A percentile compares a stretch with the other conserved stretches of the same genome.
phyloP scores from a whole-genome alignment of 1,284 basidiomycete genomes.

The Apiotrichum porosum region DNA sequence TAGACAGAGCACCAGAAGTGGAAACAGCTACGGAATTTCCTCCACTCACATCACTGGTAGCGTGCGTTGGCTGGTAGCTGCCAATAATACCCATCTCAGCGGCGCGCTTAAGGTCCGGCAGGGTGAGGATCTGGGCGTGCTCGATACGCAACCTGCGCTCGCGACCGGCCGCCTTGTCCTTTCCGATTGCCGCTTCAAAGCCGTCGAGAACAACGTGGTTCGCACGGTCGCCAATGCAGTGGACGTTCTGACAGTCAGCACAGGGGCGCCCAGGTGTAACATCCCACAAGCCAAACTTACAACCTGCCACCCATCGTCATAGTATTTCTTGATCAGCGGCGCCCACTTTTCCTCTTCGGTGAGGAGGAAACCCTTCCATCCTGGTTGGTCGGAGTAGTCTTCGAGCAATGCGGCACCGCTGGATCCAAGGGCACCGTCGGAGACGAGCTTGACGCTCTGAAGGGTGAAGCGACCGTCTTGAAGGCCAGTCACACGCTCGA shows the following conservation, averaged over 20 bases:
- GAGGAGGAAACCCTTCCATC: slow-evolving; percentile 65
- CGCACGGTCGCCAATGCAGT: slow-evolving; percentile 87
- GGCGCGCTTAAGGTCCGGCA: slow-evolving; percentile 62
- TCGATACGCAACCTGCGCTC: slow-evolving; percentile 70
- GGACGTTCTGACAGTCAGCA: slow-evolving; percentile 56
- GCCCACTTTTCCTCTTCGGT: slow-evolving; percentile 56
- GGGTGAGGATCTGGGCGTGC: slow-evolving; percentile 80
- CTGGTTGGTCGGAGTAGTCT: slow-evolving; percentile 75
- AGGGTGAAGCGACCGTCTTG: slow-evolving; percentile 59
- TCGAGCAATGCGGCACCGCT: slow-evolving; percentile 84
- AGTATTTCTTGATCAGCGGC: slow-evolving; percentile 59
- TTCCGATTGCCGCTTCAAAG: slow-evolving; percentile 60
- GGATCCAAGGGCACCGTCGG: slow-evolving; percentile 75
- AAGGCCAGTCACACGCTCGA: slow-evolving; percentile 54
- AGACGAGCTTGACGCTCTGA: slow-evolving; percentile 76
- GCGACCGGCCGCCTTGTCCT: slow-evolving; percentile 30
- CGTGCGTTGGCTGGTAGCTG: slow-evolving; percentile 91
- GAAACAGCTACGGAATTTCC: too few relatives aligned
- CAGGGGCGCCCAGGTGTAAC: too few relatives aligned
- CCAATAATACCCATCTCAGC: slow-evolving; percentile 75
- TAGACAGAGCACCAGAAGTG: too few relatives aligned
- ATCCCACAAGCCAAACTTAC: too few relatives aligned
- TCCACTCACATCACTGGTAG: slow-evolving; percentile 47
- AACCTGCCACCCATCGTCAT: slow-evolving; percentile 48
- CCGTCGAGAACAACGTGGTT: slow-evolving; percentile 75